Percentiles rank a stretch among this genome's conserved stretches.
Evolutionary conservation across 164 flowering plant genomes (phyloP).

Genomic region (Vitis vinifera): ASM3070453v1 NC_081817.1:3566501-3567000

Average conservation of each 20-base stretch:
- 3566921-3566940: conserved; percentile 46
- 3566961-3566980: conserved; percentile 63
- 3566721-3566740: conserved; percentile 81
- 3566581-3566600: conserved; percentile 50
- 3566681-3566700: neutral
- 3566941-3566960: conserved; percentile 40
- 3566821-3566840: conserved; percentile 50
- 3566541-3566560: conserved; percentile 28
- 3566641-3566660: too few relatives aligned
- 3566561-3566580: neutral
- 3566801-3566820: conserved; percentile 39
- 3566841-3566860: conserved; percentile 5
- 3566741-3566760: conserved; percentile 65
- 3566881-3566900: conserved; percentile 49
- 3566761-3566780: conserved; percentile 56
- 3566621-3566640: conserved; percentile 35
- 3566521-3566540: conserved; percentile 61
- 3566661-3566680: too few relatives aligned
- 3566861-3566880: conserved; percentile 23
- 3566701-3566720: conserved; percentile 1
- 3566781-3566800: conserved; percentile 26
- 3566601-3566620: conserved; percentile 78
- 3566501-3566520: conserved; percentile 61
- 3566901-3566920: conserved; percentile 57
- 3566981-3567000: conserved; percentile 52